phyloP scores from a whole-genome alignment of 2,329 filamentous ascomycete genomes.

The Neoascochyta sp. region DNA sequence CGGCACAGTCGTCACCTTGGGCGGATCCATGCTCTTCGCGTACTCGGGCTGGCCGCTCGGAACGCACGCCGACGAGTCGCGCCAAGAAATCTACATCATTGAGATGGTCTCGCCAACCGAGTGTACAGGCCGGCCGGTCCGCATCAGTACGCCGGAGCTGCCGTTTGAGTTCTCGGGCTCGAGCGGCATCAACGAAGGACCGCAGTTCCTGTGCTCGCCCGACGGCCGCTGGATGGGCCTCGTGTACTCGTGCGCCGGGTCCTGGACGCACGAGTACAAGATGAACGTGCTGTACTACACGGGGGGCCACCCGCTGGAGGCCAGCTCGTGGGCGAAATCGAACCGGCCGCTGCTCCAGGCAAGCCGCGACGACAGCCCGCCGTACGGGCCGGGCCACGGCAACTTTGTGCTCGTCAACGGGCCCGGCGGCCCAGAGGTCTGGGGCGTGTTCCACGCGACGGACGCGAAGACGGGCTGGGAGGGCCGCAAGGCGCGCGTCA shows the following conservation, averaged over 20 bases:
- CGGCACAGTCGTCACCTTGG: constrained; percentile 44
- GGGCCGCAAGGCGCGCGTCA: constrained; percentile 44
- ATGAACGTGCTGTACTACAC: constrained; percentile 45
- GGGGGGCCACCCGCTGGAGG: constrained; percentile 41
- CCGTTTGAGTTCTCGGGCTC: constrained; percentile 41
- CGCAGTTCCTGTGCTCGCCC: constrained; percentile 37
- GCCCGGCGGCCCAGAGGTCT: constrained; percentile 37
- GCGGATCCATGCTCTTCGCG: constrained; percentile 40
- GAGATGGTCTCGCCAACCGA: constrained; percentile 37
- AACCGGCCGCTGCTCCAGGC: constrained; percentile 40
- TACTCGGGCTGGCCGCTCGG: constrained; percentile 48
- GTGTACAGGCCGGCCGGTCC: constrained; percentile 34
- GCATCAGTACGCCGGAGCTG: constrained; percentile 42
- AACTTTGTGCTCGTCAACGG: constrained; percentile 42
- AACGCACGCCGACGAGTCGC: constrained; percentile 33
- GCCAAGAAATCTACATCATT: constrained; percentile 46
- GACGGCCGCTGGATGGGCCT: constrained; percentile 42
- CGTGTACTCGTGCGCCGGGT: constrained; percentile 47
- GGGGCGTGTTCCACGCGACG: constrained; percentile 47
- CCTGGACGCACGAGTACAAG: constrained; percentile 49
- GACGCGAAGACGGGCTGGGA: constrained; percentile 46
- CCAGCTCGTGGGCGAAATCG: constrained; percentile 40
- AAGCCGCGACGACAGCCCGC: constrained; percentile 32
- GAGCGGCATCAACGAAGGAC: constrained; percentile 47
- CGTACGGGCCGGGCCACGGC: constrained; percentile 47